Percentiles rank a stretch among this genome's conserved stretches.
These are phyloP conservation scores for Candida albicans DNA, from an alignment of 1,139 yeast genomes.

Conservation along the genomic window DNA sequence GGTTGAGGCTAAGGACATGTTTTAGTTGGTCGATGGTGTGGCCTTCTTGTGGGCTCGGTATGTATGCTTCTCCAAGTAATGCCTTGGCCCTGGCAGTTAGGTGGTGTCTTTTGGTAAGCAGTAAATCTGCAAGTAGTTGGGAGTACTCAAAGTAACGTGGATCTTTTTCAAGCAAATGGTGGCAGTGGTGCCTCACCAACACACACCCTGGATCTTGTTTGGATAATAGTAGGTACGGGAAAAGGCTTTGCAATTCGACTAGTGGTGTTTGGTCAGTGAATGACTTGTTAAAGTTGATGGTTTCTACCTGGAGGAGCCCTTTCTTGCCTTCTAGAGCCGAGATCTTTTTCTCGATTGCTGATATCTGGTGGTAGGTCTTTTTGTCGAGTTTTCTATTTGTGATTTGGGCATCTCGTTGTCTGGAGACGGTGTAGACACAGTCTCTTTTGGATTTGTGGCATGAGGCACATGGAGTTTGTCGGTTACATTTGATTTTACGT, in stretches of 20 bases:
- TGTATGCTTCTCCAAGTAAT: slow-evolving; percentile 9
- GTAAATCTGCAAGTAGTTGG: slow-evolving; percentile 6
- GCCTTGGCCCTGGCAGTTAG: slow-evolving; percentile 6
- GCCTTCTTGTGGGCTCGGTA: slow-evolving; percentile 9
- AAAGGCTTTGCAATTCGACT: slow-evolving; percentile 10
- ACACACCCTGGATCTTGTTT: slow-evolving; percentile 20
- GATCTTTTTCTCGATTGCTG: slow-evolving; percentile 3
- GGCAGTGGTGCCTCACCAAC: slow-evolving; percentile 15
- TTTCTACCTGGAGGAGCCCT: slow-evolving; percentile 5
- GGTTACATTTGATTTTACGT: slow-evolving; percentile 37
- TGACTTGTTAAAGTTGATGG: slow-evolving; percentile 15
- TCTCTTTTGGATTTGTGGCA: slow-evolving; percentile 24
- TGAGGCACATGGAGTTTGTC: slow-evolving; percentile 32
- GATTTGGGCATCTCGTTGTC: slow-evolving; percentile 6
- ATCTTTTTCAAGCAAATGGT: background rate
- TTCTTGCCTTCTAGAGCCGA: slow-evolving; percentile 6
- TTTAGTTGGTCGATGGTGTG: slow-evolving; percentile 3
- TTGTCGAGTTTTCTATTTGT: background rate
- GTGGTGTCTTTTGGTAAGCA: slow-evolving; percentile 1
- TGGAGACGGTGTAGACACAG: slow-evolving; percentile 15
- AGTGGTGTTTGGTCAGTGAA: slow-evolving; percentile 8
- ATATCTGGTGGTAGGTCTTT: slow-evolving; percentile 12
- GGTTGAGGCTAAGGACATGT: slow-evolving; percentile 4
- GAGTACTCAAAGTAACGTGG: slow-evolving; percentile 6
- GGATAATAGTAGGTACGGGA: slow-evolving; percentile 18